Evolutionary conservation across 495 filamentous ascomycete genomes (phyloP), one percentile per base, ranked within the genome.

Genomic region (Aspergillus sclerotiicarbonarius): DNA sequence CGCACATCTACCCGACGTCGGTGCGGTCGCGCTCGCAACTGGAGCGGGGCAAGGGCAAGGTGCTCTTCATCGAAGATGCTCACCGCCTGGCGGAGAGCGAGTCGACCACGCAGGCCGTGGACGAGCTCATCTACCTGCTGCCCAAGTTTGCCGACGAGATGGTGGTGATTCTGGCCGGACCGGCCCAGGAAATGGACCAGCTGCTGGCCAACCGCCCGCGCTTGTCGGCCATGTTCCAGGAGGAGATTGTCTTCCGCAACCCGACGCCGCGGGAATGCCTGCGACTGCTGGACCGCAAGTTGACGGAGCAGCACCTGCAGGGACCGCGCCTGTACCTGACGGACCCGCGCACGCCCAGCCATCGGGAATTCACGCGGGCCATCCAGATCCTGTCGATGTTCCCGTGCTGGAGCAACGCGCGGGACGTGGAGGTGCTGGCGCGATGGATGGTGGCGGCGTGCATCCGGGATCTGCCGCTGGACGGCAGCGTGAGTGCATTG

Each of bases 21-120:
- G 83, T 85, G n/a, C 87, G 88, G 57, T 81, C 83, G 0, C 75
- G 78, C 53, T 71, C 78, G 43, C 74, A 78, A 7, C 69, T 91
- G 0, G 84, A 89, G 41, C 77, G 75, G 32, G 82, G 80, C 0
- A 76, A 86, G 0, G 87, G 87, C 0, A 81, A 79, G 51, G 81
- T 90, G 1, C 76, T 90, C 1, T 85, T 87, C 52, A 71, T 90
- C n/a, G 86, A 88, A 54, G 87, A 90, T 58, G 86, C 87, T 0
- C 87, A 88, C 59, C 75, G 84, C 0, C 77, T 90, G 72, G 72
- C 1, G 76, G 81, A 67, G 1, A 49, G 31, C n/a, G 63, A 60
- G 12, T 85, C 79, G 57, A 80, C 79, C 7, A 77, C 76, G 32
- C 84, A 86, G 63, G 84, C 82, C 0, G 78, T 87, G 58, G 82